A percentile compares a stretch with the other conserved stretches of the same genome.
Evolutionary conservation across 2,329 filamentous ascomycete species (phyloP).

Genomic region (Fusarium oxysporum): DNA sequence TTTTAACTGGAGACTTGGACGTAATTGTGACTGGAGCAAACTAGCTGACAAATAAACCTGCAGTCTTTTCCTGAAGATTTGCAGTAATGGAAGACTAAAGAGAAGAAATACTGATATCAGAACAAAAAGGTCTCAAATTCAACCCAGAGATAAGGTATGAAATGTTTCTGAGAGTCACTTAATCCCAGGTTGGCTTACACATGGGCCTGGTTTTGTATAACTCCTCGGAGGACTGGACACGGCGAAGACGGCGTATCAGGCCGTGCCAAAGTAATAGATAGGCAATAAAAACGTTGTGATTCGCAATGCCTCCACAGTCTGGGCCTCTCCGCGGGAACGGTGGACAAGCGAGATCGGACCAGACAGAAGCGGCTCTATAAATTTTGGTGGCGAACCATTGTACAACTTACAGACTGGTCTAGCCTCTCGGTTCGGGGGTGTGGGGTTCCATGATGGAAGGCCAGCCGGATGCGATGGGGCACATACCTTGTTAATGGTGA

Average conservation of each 20-base stretch:
- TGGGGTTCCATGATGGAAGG: not conserved
- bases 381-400: constrained; percentile 15
- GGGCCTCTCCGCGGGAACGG: not conserved
- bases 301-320: constrained; percentile 46
- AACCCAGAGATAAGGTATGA: constrained; percentile 9
- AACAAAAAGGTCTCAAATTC: not conserved
- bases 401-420: not conserved
- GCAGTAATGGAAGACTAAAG: not conserved
- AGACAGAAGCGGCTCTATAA: constrained; percentile 6
- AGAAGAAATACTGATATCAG: not conserved
- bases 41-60: constrained; percentile 43
- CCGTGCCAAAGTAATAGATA: constrained; percentile 24
- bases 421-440: constrained; percentile 12
- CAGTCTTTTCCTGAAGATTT: constrained; percentile 9
- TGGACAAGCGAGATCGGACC: constrained; percentile 40
- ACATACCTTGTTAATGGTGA: constrained; percentile 18
- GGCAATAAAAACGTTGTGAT: constrained; percentile 50
- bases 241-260: constrained; percentile 26
- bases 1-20: constrained; percentile 18
- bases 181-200: not conserved
- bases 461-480: constrained; percentile 4
- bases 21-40: not conserved
- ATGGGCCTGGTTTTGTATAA: constrained; percentile 24
- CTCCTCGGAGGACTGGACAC: constrained; percentile 38
- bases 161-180: constrained; percentile 9